phyloP scores from a whole-genome alignment of 495 filamentous ascomycete genomes.

The Aspergillus leporis region DNA sequence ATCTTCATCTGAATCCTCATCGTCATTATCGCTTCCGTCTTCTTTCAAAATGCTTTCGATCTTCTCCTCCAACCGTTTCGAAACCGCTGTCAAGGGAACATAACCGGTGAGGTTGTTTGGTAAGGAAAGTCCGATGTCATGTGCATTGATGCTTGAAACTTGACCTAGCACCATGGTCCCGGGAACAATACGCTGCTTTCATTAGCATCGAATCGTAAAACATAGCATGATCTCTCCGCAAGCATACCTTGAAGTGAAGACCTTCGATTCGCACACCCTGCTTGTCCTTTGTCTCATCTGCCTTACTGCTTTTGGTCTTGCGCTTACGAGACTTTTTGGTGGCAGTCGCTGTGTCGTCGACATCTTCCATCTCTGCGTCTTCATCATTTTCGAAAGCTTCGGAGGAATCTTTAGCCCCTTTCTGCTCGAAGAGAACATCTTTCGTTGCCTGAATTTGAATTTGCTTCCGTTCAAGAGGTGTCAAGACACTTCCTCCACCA shows the following conservation, averaged over 20 bases:
- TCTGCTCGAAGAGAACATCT: constrained; percentile 91
- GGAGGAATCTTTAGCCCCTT: constrained; percentile 52
- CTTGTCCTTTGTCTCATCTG: constrained; percentile 43
- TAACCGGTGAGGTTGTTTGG: constrained; percentile 93
- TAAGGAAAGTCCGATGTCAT: constrained; percentile 76
- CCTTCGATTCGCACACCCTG: constrained; percentile 74
- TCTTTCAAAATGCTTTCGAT: constrained; percentile 64
- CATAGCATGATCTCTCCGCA: constrained; percentile 1
- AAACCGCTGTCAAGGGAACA: constrained; percentile 87
- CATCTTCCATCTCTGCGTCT: constrained; percentile 50
- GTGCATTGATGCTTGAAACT: constrained; percentile 74
- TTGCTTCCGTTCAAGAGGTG: constrained; percentile 92
- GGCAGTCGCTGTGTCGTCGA: constrained; percentile 25
- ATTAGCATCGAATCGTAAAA: constrained; percentile 34
- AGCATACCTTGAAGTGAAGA: constrained; percentile 80
- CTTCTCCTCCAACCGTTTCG: constrained; percentile 65
- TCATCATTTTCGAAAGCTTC: constrained; percentile 45
- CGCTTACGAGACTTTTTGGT: constrained; percentile 54
- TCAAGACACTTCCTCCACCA: constrained; percentile 87
- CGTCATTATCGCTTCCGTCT: constrained; percentile 56
- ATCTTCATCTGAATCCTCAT: constrained; percentile 53
- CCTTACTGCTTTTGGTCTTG: constrained; percentile 52
- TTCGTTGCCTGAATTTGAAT: constrained; percentile 90
- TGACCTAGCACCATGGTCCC: constrained; percentile 87
- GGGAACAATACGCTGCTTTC: constrained; percentile 67